Evolutionary conservation across 2,329 filamentous ascomycete genomes (phyloP).

Genomic region (Chrysosphaeria jannelii): DNA sequence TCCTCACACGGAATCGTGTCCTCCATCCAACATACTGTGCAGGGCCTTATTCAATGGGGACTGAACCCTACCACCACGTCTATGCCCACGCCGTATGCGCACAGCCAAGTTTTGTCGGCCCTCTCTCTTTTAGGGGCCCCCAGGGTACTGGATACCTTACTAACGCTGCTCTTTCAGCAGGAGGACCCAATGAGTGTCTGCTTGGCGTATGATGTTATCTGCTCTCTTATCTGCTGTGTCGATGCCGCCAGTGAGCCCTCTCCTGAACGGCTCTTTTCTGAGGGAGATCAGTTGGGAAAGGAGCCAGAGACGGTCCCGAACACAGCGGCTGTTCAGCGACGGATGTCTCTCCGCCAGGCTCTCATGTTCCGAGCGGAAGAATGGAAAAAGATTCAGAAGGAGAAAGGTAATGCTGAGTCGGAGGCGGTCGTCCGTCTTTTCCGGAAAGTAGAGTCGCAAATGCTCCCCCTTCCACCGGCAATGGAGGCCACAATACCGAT

Average conservation of each 20-base stretch:
- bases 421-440: constrained; percentile 32
- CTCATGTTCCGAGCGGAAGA: constrained; percentile 26
- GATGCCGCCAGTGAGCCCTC: constrained; percentile 16
- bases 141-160: constrained; percentile 25
- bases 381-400: constrained; percentile 22
- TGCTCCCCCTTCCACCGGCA: constrained; percentile 10
- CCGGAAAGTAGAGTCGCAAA: constrained; percentile 33
- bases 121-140: constrained; percentile 29
- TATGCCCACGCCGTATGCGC: constrained; percentile 36
- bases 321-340: constrained; percentile 13
- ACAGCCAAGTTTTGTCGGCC: constrained; percentile 34
- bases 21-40: constrained; percentile 29
- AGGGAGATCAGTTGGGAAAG: background rate
- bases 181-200: constrained; percentile 25
- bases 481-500: constrained; percentile 1
- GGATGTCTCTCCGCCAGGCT: constrained; percentile 26
- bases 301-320: constrained; percentile 10
- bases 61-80: constrained; percentile 20
- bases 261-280: constrained; percentile 6
- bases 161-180: constrained; percentile 36
- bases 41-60: constrained; percentile 35
- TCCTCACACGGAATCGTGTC: too few relatives aligned
- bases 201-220: constrained; percentile 36
- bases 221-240: constrained; percentile 37
- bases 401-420: constrained; percentile 20